These are phyloP conservation scores for Aspergillus alliaceus DNA, from an alignment of 2,329 filamentous ascomycete genomes.

Conservation along the genomic window DNA sequence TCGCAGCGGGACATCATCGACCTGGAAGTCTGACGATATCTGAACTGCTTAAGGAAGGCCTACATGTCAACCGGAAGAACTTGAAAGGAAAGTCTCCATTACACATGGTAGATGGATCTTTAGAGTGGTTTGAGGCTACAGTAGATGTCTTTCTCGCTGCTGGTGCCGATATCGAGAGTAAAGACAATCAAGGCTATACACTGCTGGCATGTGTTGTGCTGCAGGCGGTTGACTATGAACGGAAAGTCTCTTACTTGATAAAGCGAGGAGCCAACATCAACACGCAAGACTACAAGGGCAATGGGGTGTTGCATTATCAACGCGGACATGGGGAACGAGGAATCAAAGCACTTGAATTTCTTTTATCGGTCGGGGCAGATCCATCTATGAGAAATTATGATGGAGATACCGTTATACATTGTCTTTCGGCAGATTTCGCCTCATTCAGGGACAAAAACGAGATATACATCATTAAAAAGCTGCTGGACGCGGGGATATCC, in stretches of 20 bases:
- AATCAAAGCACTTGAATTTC: conserved; percentile 6
- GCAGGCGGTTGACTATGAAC: background rate
- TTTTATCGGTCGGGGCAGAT: conserved; percentile 16
- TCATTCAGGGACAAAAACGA: conserved; percentile 1
- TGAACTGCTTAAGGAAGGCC: conserved; percentile 2
- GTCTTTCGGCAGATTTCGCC: conserved; percentile 10
- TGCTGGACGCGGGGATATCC: background rate
- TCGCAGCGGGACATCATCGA: background rate
- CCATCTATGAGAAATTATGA: conserved; percentile 13
- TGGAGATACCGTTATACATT: conserved; percentile 17
- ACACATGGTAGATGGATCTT: background rate
- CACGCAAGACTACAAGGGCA: conserved; percentile 17
- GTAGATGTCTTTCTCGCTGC: conserved; percentile 8
- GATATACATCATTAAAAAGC: background rate
- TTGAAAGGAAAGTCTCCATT: conserved; percentile 2
- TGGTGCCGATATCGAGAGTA: conserved; percentile 18
- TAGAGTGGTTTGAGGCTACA: background rate
- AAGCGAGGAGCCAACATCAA: conserved; percentile 15
- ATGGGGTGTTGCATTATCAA: conserved; percentile 13
- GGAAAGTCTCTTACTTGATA: conserved; percentile 5
- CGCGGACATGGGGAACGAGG: background rate
- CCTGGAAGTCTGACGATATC: background rate
- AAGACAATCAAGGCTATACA: conserved; percentile 14
- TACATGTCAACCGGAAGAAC: background rate
- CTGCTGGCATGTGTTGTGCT: conserved; percentile 2